These are phyloP conservation scores for Aspergillus cavernicola DNA, from an alignment of 495 filamentous ascomycete genomes.

Conservation along the genomic window DNA sequence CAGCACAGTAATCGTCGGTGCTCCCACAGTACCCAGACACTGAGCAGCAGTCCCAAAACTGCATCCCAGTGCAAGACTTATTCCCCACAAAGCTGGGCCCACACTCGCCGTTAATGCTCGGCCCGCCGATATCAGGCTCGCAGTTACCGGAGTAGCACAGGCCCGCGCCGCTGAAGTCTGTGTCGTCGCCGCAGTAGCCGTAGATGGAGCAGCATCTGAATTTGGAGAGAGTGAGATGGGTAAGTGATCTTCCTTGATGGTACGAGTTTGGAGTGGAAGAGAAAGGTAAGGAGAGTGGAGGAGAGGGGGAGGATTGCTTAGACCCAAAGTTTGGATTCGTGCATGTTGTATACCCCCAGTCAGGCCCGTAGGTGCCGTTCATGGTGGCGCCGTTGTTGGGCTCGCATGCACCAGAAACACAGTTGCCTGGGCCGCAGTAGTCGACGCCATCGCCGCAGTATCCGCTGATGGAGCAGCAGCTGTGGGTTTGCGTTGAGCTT, in stretches of 20 bases:
- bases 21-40: constrained; percentile 9
- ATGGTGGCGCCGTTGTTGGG: no score
- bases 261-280: not conserved
- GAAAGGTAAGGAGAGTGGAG: not conserved
- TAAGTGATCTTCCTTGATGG: not conserved
- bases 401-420: no score
- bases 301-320: constrained; percentile 5
- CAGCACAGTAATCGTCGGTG: constrained; percentile 2
- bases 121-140: constrained; percentile 9
- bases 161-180: constrained; percentile 2
- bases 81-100: constrained; percentile 11
- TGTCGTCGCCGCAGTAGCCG: constrained; percentile 3
- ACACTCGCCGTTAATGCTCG: constrained; percentile 11
- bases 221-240: not conserved
- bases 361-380: no score
- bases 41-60: constrained; percentile 12
- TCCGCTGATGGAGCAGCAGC: no score
- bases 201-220: constrained; percentile 1
- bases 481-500: no score
- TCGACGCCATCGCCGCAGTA: no score
- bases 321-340: no score
- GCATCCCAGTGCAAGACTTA: constrained; percentile 12
- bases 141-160: constrained; percentile 4
- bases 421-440: no score
- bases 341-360: not conserved